A percentile compares a stretch with the other conserved stretches of the same genome.
Evolutionary conservation across 139 green algal species (phyloP).

Genomic region (Chlamydomonas sp.): DNA sequence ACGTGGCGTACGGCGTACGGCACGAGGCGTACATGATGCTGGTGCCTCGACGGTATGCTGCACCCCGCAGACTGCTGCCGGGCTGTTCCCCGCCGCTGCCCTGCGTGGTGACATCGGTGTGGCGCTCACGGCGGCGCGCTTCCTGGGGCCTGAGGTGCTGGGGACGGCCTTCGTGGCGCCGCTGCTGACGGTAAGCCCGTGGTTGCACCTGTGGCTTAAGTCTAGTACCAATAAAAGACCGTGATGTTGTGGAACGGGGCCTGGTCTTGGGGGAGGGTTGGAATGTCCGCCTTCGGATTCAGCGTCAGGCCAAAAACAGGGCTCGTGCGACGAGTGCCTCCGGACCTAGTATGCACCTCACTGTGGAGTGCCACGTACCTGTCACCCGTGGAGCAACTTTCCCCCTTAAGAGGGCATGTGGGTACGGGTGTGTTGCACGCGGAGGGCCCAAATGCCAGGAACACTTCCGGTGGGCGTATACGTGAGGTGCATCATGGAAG

Average conservation of each 20-base stretch:
- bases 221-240: not conserved
- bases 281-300: too few relatives aligned
- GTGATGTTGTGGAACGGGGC: too few relatives aligned
- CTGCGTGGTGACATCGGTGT: conserved; percentile 67
- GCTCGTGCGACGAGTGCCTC: too few relatives aligned
- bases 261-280: too few relatives aligned
- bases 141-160: conserved; percentile 60
- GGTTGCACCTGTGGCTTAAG: not conserved
- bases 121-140: conserved; percentile 62
- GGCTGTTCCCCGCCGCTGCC: conserved; percentile 76
- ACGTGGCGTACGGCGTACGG: not conserved
- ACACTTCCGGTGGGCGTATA: not conserved
- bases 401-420: too few relatives aligned
- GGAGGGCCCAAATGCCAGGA: not conserved
- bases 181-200: conserved; percentile 58
- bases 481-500: not conserved
- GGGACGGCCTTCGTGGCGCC: conserved; percentile 55
- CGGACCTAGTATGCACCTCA: too few relatives aligned
- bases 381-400: too few relatives aligned
- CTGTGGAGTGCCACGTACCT: too few relatives aligned
- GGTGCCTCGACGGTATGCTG: too few relatives aligned
- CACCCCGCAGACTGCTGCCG: conserved; percentile 55
- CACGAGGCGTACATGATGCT: too few relatives aligned
- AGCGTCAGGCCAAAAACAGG: too few relatives aligned
- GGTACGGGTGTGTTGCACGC: not conserved